Conservation (phyloP, 164 flowering plant species). For the Saururus chinensis region DNA sequence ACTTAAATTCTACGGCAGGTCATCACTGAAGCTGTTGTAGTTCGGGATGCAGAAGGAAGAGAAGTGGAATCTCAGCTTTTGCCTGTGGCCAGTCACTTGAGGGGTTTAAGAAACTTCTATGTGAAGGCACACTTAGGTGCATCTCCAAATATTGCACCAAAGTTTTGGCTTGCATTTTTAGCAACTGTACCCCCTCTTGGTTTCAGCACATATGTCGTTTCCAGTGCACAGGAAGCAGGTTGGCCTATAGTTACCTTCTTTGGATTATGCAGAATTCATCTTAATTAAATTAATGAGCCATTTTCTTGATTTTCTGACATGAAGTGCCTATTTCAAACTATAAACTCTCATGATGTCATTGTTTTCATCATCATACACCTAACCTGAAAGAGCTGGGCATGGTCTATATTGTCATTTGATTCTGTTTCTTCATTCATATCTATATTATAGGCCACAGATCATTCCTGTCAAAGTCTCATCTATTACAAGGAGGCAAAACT, state of each 20-base stretch:
- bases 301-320: background rate
- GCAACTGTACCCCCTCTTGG: slow-evolving; percentile 88
- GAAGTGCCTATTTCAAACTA: no score
- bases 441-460: slow-evolving; percentile 36
- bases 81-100: slow-evolving; percentile 34
- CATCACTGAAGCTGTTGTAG: slow-evolving; percentile 33
- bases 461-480: slow-evolving; percentile 23
- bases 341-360: no score
- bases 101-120: slow-evolving; percentile 38
- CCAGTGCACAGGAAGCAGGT: slow-evolving; percentile 48
- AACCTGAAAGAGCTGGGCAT: background rate
- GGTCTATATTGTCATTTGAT: background rate
- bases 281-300: background rate
- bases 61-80: slow-evolving; percentile 63
- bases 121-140: slow-evolving; percentile 62
- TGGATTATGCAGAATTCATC: background rate
- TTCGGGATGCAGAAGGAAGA: slow-evolving; percentile 56
- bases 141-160: slow-evolving; percentile 35
- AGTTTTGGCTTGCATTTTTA: slow-evolving; percentile 71
- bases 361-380: no score
- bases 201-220: slow-evolving; percentile 61
- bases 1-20: slow-evolving; percentile 31
- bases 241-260: background rate
- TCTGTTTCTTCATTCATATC: slow-evolving; percentile 2
- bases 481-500: slow-evolving; percentile 21